phyloP scores from a whole-genome alignment of 1,284 basidiomycete genomes.

The Ceratobasidium sp. region DNA sequence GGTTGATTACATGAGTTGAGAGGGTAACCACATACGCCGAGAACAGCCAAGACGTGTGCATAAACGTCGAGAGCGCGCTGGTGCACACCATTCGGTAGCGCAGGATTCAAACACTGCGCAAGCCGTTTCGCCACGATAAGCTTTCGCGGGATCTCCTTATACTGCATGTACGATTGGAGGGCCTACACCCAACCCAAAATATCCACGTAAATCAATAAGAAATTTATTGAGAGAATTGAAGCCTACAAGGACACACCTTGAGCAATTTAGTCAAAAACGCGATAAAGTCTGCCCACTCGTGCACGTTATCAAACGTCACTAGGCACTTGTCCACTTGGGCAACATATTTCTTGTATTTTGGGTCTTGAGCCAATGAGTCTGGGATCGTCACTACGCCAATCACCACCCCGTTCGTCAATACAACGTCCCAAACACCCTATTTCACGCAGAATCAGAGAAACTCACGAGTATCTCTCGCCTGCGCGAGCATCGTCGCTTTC shows the following conservation, averaged over 20 bases:
- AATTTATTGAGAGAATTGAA: neutral
- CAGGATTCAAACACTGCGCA: conserved; percentile 96
- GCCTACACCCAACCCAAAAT: conserved; percentile 65
- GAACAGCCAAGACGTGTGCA: conserved; percentile 85
- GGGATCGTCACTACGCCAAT: conserved; percentile 10
- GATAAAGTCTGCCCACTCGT: conserved; percentile 99
- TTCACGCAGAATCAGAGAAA: neutral
- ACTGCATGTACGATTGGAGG: conserved; percentile 89
- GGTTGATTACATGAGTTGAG: neutral
- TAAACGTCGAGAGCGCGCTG: conserved; percentile 97
- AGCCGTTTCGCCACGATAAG: conserved; percentile 94
- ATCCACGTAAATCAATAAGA: neutral
- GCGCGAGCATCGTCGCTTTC: conserved; percentile 20
- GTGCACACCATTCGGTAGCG: conserved; percentile 95
- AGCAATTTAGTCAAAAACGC: conserved; percentile 95
- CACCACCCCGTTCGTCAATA: no score
- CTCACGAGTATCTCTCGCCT: conserved; percentile 33
- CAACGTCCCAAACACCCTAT: no score
- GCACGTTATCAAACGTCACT: conserved; percentile 93
- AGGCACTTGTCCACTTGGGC: conserved; percentile 92
- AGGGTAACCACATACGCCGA: conserved; percentile 72
- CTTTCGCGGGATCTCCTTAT: conserved; percentile 95
- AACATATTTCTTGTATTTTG: conserved; percentile 96
- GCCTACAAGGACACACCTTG: conserved; percentile 68
- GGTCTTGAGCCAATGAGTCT: conserved; percentile 61